Evolutionary conservation across 2,329 filamentous ascomycete species (phyloP).

Genomic region (Didymellaceae sp.): DNA sequence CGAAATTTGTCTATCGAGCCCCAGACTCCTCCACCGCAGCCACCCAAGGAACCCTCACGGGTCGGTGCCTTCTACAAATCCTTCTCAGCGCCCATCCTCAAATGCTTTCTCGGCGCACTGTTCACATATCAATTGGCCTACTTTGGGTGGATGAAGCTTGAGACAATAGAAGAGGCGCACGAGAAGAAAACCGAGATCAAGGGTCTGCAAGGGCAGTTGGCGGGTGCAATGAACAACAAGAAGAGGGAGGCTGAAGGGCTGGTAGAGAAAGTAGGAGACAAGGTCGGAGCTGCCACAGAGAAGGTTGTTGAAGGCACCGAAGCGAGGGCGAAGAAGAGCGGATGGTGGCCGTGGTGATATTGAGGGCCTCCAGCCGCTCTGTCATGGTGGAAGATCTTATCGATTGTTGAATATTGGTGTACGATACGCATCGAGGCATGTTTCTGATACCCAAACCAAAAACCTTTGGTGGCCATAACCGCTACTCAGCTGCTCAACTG

Average conservation of each 20-base stretch:
- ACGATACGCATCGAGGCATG: background rate
- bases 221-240: conserved; percentile 27
- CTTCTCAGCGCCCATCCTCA: conserved; percentile 75
- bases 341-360: conserved; percentile 41
- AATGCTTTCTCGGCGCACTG: conserved; percentile 75
- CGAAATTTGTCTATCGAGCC: conserved; percentile 9
- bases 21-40: conserved; percentile 3
- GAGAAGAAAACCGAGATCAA: conserved; percentile 51
- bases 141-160: conserved; percentile 76
- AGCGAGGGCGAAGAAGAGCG: conserved; percentile 25
- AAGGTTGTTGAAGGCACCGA: conserved; percentile 22
- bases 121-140: conserved; percentile 81
- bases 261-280: conserved; percentile 16
- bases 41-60: conserved; percentile 47
- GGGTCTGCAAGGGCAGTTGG: conserved; percentile 32
- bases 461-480: no score
- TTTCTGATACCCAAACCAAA: conserved; percentile 2
- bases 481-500: no score
- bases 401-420: background rate
- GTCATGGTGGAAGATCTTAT: background rate
- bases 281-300: conserved; percentile 23
- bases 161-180: conserved; percentile 70
- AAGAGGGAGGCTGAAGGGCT: conserved; percentile 18
- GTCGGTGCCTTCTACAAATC: conserved; percentile 72
- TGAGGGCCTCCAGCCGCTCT: background rate